These are phyloP conservation scores for Firmiana major DNA, from an alignment of 345 rosid species.

Conservation along the genomic window DNA sequence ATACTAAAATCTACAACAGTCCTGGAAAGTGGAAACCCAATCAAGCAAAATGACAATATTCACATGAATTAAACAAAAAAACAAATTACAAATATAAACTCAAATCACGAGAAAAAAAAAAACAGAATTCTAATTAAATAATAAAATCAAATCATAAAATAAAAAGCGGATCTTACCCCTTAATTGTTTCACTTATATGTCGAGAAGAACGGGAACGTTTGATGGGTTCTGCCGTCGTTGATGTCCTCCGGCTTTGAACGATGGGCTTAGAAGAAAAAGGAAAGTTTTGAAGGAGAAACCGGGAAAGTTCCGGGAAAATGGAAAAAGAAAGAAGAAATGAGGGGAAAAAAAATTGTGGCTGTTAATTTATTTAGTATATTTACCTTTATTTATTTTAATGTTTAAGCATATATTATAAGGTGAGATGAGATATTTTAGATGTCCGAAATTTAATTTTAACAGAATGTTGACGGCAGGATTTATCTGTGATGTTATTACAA, in stretches of 20 bases:
- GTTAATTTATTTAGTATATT: too few species aligned
- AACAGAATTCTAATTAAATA: not conserved
- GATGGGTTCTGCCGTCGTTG: not conserved
- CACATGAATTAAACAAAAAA: not conserved
- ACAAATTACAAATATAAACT: not conserved
- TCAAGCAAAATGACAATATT: not conserved
- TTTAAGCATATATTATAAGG: not conserved
- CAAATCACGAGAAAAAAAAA: not conserved
- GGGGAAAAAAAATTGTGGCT: not conserved
- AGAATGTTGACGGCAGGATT: not conserved
- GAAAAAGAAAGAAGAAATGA: not conserved
- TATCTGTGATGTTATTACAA: not conserved
- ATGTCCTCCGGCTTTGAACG: not conserved
- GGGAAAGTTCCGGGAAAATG: not conserved
- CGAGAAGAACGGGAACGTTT: not conserved
- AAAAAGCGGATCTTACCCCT: not conserved
- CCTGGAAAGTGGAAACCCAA: not conserved
- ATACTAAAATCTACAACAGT: not conserved
- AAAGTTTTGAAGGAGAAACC: not conserved
- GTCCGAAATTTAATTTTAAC: not conserved
- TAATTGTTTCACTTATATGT: not conserved
- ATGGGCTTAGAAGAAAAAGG: not conserved
- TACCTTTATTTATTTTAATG: not conserved
- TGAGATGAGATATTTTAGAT: not conserved
- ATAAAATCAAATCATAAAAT: not conserved